Evolutionary conservation across 1,284 basidiomycete genomes (phyloP).

Genomic region (Coniferiporia sulphurascens): DNA sequence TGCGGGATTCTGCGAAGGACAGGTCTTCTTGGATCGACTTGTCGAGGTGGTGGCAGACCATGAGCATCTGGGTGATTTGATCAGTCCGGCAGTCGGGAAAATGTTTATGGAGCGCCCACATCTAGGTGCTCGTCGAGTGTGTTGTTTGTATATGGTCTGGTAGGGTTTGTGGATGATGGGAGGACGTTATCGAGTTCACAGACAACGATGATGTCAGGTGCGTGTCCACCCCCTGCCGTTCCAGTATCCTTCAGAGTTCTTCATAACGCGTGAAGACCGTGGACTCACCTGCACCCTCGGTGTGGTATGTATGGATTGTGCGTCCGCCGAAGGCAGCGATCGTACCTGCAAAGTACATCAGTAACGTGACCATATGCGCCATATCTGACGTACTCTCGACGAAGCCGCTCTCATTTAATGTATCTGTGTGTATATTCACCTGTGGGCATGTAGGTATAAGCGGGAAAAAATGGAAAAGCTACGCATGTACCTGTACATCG

Average conservation of each 20-base stretch:
- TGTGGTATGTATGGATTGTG: constrained; percentile 98
- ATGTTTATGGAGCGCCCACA: constrained; percentile 44
- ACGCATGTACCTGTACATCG: constrained; percentile 81
- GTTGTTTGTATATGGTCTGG: constrained; percentile 87
- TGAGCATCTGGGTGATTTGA: constrained; percentile 73
- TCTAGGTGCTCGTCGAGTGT: constrained; percentile 98
- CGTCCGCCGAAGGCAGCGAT: constrained; percentile 87
- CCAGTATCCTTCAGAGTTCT: neutral
- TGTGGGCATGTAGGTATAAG: constrained; percentile 27
- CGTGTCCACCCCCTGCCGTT: constrained; percentile 83
- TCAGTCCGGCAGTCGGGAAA: neutral
- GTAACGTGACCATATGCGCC: constrained; percentile 5
- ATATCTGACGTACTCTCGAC: constrained; percentile 64
- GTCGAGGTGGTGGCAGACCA: constrained; percentile 94
- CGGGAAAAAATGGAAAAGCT: constrained; percentile 1
- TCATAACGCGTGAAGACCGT: neutral
- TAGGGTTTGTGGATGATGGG: constrained; percentile 98
- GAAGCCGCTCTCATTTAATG: constrained; percentile 91
- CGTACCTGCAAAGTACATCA: constrained; percentile 51
- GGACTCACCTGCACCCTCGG: constrained; percentile 81
- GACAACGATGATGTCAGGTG: constrained; percentile 96
- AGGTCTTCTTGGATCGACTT: constrained; percentile 90
- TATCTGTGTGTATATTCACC: constrained; percentile 98
- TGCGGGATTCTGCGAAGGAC: constrained; percentile 95
- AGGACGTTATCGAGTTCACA: constrained; percentile 88